Evolutionary conservation across 495 filamentous ascomycete genomes (phyloP).

Genomic region (Thozetella sp.): DNA sequence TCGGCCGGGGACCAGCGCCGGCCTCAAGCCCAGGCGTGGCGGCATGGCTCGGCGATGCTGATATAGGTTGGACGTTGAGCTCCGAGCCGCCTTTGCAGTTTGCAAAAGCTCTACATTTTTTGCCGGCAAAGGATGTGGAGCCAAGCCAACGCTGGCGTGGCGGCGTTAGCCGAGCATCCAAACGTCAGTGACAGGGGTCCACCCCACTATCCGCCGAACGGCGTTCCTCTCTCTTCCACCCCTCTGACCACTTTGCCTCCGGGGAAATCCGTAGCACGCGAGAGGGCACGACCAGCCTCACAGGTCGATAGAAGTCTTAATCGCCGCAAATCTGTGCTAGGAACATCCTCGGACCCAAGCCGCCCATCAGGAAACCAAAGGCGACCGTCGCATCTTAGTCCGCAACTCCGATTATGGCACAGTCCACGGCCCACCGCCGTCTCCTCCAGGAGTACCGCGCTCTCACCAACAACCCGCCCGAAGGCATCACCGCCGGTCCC

Average conservation of each 20-base stretch:
- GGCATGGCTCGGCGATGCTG: constrained; percentile 23
- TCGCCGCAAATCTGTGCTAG: too few species aligned
- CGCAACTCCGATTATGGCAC: too few species aligned
- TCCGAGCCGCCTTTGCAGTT: too few species aligned
- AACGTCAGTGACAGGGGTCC: neutral
- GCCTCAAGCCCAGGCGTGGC: constrained; percentile 28
- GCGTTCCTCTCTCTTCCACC: too few species aligned
- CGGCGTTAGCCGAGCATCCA: neutral
- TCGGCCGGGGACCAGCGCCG: constrained; percentile 16
- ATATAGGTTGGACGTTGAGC: constrained; percentile 3
- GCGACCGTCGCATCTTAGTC: too few species aligned
- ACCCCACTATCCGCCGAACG: neutral
- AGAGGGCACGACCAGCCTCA: too few species aligned
- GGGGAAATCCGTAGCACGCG: too few species aligned
- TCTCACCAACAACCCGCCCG: constrained; percentile 72
- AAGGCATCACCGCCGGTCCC: constrained; percentile 94
- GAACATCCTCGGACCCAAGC: too few species aligned
- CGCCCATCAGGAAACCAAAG: too few species aligned
- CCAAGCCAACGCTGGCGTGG: neutral
- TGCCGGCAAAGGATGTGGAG: neutral
- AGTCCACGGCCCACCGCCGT: constrained; percentile 80
- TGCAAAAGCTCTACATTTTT: constrained; percentile 2
- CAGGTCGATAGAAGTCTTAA: too few species aligned
- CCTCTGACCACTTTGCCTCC: too few species aligned
- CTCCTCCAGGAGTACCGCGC: constrained; percentile 96